phyloP scores from a whole-genome alignment of 306 rosid genomes.

The Mimosa pudica region DNA sequence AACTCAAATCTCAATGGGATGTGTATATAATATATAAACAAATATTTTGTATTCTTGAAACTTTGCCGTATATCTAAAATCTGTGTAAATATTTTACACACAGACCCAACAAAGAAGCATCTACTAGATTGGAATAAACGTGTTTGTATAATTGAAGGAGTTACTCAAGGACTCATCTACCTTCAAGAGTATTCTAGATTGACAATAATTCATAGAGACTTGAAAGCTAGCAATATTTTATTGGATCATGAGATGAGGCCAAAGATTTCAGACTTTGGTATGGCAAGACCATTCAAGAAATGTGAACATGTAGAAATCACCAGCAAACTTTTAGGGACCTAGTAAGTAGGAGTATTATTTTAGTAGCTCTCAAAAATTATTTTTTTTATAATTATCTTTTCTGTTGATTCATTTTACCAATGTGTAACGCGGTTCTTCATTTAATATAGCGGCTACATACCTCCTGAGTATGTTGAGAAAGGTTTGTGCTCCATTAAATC shows the following conservation, averaged over 20 bases:
- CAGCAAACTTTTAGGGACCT: constrained; percentile 51
- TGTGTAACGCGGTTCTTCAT: background rate
- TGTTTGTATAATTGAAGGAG: background rate
- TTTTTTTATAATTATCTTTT: background rate
- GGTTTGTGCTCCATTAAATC: constrained; percentile 42
- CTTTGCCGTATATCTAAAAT: background rate
- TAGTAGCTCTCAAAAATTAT: background rate
- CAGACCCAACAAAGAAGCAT: background rate
- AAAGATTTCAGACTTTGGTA: constrained; percentile 59
- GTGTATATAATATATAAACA: background rate
- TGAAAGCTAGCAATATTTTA: background rate
- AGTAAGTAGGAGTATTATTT: constrained; percentile 33
- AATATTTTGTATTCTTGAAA: background rate
- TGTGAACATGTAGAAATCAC: constrained; percentile 36
- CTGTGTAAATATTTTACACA: background rate
- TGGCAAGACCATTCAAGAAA: constrained; percentile 52
- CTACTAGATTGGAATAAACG: background rate
- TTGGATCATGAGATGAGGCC: constrained; percentile 31
- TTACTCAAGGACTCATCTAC: background rate
- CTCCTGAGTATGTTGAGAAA: background rate
- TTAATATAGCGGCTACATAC: constrained; percentile 38
- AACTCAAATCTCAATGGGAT: background rate
- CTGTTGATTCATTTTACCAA: too few relatives aligned
- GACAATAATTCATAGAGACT: background rate
- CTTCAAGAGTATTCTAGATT: background rate